Percentiles rank a stretch among this genome's conserved stretches.
These are phyloP conservation scores for Penstemon newberryi DNA, from an alignment of 257 asterid species.

Conservation along the genomic window DNA sequence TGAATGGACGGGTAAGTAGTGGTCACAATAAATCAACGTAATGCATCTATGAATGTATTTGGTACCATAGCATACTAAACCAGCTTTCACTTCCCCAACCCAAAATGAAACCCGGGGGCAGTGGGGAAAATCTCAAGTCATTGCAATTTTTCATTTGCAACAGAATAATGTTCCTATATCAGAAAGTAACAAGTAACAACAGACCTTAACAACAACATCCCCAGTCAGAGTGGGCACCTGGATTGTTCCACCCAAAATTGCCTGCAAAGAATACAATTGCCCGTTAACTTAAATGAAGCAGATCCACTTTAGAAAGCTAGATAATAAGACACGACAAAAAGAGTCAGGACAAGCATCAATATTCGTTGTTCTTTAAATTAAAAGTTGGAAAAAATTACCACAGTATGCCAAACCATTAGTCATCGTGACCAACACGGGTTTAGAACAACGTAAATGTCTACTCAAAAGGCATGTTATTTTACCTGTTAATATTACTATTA, in stretches of 20 bases:
- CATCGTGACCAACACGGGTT: constrained; percentile 3
- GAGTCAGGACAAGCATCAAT: constrained; percentile 12
- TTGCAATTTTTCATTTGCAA: neutral
- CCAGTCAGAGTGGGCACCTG: constrained; percentile 93
- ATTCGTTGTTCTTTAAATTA: neutral
- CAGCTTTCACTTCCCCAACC: constrained; percentile 2
- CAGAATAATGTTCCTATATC: neutral
- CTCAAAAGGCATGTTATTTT: constrained; percentile 17
- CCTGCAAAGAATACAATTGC: constrained; percentile 51
- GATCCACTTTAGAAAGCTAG: neutral
- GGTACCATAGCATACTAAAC: neutral
- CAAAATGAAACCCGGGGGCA: neutral
- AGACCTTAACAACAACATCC: constrained; percentile 87
- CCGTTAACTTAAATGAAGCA: constrained; percentile 24
- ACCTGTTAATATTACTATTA: neutral
- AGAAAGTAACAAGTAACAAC: constrained; percentile 27
- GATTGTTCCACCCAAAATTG: constrained; percentile 89
- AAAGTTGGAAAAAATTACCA: neutral
- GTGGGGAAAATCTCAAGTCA: neutral
- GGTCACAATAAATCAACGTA: neutral
- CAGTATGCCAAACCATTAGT: neutral
- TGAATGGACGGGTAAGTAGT: neutral
- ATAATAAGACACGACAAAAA: neutral
- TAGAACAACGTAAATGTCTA: neutral
- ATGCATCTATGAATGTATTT: neutral